Conservation (phyloP, 2,329 filamentous ascomycete genomes). For the Colletotrichum noveboracense region DNA sequence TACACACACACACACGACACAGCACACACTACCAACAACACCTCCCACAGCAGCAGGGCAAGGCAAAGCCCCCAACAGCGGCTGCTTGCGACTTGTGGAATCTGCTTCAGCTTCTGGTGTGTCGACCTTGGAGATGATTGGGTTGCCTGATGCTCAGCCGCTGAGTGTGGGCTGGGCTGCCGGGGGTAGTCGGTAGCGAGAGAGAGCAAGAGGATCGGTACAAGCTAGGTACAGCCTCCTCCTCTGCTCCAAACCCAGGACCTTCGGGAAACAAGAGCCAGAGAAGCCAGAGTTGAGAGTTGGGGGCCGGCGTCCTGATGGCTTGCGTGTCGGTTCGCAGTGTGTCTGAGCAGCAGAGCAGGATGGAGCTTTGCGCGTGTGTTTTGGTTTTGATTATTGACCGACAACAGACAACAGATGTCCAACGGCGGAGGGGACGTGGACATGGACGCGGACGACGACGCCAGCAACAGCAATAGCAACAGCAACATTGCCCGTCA, state of each 20-base stretch:
- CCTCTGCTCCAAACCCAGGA: not conserved
- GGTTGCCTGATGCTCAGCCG: constrained; percentile 13
- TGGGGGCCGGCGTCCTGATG: not conserved
- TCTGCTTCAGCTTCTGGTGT: constrained; percentile 7
- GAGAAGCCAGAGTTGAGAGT: not conserved
- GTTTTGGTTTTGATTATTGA: not conserved
- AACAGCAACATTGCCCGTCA: not conserved
- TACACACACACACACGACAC: not conserved
- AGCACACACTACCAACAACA: not conserved
- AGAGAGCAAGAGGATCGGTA: not conserved
- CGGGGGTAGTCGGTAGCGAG: not conserved
- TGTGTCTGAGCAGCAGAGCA: not conserved
- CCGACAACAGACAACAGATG: not conserved
- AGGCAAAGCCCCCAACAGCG: not conserved
- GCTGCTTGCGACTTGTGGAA: constrained; percentile 2
- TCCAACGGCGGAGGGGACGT: not conserved
- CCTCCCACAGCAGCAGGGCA: not conserved
- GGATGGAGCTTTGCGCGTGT: not conserved
- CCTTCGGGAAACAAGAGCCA: not conserved
- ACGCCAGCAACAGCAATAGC: not conserved
- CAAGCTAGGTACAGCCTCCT: constrained; percentile 11
- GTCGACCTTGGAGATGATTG: constrained; percentile 6
- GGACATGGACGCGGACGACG: constrained; percentile 26
- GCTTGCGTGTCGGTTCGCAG: not conserved
- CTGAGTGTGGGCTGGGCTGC: not conserved